Conservation (phyloP, 257 asterid genomes). For the Knoxia roxburghii region DNA sequence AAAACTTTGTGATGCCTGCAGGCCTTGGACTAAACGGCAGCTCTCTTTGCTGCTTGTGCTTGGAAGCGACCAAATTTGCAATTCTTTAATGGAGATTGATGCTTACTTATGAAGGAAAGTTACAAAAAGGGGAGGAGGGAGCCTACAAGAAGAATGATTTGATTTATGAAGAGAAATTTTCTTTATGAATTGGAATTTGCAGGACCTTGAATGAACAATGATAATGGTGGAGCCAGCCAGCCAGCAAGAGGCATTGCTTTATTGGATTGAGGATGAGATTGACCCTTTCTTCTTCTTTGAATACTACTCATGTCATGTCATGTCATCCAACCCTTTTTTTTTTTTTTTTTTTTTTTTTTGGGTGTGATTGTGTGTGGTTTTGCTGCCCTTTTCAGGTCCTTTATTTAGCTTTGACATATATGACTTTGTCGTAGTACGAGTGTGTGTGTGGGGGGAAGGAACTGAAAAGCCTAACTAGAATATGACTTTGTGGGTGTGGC, state of each 20-base stretch:
- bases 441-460: not conserved
- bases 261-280: constrained; percentile 10
- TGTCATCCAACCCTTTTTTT: not conserved
- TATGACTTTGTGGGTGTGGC: too few relatives aligned
- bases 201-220: not conserved
- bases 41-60: too few relatives aligned
- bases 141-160: constrained; percentile 17
- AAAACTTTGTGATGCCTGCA: constrained; percentile 5
- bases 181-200: constrained; percentile 30
- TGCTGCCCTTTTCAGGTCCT: constrained; percentile 5
- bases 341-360: not conserved
- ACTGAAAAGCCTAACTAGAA: not conserved
- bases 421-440: constrained; percentile 15
- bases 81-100: constrained; percentile 30
- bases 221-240: too few relatives aligned
- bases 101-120: constrained; percentile 46
- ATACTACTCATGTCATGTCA: not conserved
- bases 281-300: constrained; percentile 33
- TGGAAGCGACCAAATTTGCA: constrained; percentile 5
- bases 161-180: constrained; percentile 14
- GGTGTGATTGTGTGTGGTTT: too few relatives aligned
- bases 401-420: constrained; percentile 7
- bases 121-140: constrained; percentile 7
- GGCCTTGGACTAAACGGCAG: too few relatives aligned
- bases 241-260: constrained; percentile 22